Conservation (phyloP, 2,329 filamentous ascomycete species). For the Magnaporthiopsis rhizophila region DNA sequence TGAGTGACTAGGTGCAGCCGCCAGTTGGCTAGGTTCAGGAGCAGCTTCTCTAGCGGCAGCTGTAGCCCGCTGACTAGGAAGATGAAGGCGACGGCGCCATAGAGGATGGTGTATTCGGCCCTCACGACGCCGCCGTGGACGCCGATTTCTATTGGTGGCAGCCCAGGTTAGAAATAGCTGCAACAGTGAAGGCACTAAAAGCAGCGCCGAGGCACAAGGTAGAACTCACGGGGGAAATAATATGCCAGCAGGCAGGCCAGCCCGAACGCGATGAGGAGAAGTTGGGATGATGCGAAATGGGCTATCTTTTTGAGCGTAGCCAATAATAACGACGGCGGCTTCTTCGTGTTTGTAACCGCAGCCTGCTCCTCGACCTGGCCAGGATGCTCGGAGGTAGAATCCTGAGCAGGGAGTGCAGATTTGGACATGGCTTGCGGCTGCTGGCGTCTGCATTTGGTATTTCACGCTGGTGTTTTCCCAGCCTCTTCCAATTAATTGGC, state of each 20-base stretch:
- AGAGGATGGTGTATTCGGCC: conserved; percentile 54
- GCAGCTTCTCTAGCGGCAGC: conserved; percentile 53
- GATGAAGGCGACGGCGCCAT: conserved; percentile 60
- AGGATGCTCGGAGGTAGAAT: no score
- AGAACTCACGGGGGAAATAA: conserved; percentile 32
- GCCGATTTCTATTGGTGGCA: conserved; percentile 31
- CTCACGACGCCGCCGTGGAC: conserved; percentile 39
- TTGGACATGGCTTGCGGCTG: not conserved
- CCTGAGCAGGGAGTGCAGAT: no score
- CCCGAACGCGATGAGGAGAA: conserved; percentile 54
- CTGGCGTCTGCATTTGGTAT: not conserved
- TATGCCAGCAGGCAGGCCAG: conserved; percentile 40
- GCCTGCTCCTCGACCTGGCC: not conserved
- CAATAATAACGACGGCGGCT: not conserved
- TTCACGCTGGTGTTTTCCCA: not conserved
- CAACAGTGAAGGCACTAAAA: no score
- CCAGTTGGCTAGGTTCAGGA: conserved; percentile 56
- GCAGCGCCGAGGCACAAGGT: no score
- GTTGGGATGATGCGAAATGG: not conserved
- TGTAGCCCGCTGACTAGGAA: conserved; percentile 66
- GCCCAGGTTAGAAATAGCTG: not conserved
- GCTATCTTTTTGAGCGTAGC: not conserved
- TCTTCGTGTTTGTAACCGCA: not conserved
- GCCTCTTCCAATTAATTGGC: not conserved
- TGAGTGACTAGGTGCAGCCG: conserved; percentile 61